Evolutionary conservation across 2,329 filamentous ascomycete species (phyloP), one percentile per base, ranked within the genome.

Genomic region (Cryphonectria radicalis): DNA sequence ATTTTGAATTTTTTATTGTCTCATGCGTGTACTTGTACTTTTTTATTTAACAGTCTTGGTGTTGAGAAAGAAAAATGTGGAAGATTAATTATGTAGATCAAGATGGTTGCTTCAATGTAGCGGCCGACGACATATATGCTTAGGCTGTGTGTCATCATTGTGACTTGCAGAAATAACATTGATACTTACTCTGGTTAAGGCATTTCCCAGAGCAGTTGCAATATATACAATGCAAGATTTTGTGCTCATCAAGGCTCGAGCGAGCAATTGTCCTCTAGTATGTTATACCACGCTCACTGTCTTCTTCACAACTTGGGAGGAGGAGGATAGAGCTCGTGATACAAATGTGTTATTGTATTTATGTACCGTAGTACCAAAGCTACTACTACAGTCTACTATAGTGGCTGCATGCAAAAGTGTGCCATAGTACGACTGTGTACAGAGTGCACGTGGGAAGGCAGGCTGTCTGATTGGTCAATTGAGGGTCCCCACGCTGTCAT

Each of bases 391-490:
- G n/a, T n/a, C n/a, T n/a, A n/a, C n/a, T 40, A 40, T 40, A 25
- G 22, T 40, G n/a, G n/a, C n/a, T 42, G 62, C 62, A 42, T 35
- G 10, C 19, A 13, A 43, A 14, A 32, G 1, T 25, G 28, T 22
- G 37, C 37, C 37, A 11, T 2, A 40, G 3, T 40, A 50, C 6
- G 19, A 50, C 43, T 8, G 19, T 50, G 43, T 50, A 19, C 43
- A 50, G 2, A 57, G 35, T 40, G 50, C 64, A 55, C 50, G 64
- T 53, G 64, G 19, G 10, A 19, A 22, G 14, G 14, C 1, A 43
- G 57, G 4, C 35, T 2, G 19, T 68, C 14, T 62, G 57, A 67
- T 67, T 43, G 65, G 65, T 28, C 65, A 59, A 60, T 46, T 25
- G 25, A 10, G 25, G 35, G 35, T 4, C 19, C 35, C 35, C 50